These are phyloP conservation scores for Hapsidospora chrysogenum DNA, from an alignment of 495 filamentous ascomycete species.

Conservation along the genomic window DNA sequence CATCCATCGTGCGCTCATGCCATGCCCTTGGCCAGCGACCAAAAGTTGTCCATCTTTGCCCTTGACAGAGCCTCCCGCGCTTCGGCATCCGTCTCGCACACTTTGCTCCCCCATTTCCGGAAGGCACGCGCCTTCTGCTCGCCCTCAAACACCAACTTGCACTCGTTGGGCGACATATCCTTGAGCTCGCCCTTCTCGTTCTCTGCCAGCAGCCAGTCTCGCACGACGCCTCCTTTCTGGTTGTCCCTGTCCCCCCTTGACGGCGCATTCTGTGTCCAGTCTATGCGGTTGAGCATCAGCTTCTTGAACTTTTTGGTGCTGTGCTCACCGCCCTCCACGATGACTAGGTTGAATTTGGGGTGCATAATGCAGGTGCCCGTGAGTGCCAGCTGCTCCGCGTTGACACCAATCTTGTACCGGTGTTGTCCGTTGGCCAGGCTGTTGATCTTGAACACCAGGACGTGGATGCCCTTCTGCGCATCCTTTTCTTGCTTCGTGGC, in stretches of 20 bases:
- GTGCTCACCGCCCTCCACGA: slow-evolving; percentile 80
- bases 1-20: background rate
- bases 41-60: slow-evolving; percentile 88
- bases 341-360: slow-evolving; percentile 70
- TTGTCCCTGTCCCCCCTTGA: slow-evolving; percentile 38
- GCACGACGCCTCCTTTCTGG: slow-evolving; percentile 43
- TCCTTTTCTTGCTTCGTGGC: slow-evolving; percentile 73
- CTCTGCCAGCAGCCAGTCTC: slow-evolving; percentile 58
- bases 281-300: slow-evolving; percentile 79
- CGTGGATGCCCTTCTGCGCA: slow-evolving; percentile 63
- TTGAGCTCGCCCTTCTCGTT: slow-evolving; percentile 66
- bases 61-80: slow-evolving; percentile 66
- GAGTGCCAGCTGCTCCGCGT: slow-evolving; percentile 72
- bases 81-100: slow-evolving; percentile 76
- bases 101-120: slow-evolving; percentile 66
- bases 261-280: slow-evolving; percentile 80
- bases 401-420: slow-evolving; percentile 81
- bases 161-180: slow-evolving; percentile 65
- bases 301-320: slow-evolving; percentile 66
- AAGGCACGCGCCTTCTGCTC: slow-evolving; percentile 64
- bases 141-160: slow-evolving; percentile 73
- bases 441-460: slow-evolving; percentile 77
- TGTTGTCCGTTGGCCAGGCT: slow-evolving; percentile 79
- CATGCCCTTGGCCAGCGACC: slow-evolving; percentile 65
- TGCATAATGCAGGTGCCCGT: slow-evolving; percentile 81